phyloP scores from a whole-genome alignment of 129 eudicot species.

The Centrapalus pauciflorus region DNA sequence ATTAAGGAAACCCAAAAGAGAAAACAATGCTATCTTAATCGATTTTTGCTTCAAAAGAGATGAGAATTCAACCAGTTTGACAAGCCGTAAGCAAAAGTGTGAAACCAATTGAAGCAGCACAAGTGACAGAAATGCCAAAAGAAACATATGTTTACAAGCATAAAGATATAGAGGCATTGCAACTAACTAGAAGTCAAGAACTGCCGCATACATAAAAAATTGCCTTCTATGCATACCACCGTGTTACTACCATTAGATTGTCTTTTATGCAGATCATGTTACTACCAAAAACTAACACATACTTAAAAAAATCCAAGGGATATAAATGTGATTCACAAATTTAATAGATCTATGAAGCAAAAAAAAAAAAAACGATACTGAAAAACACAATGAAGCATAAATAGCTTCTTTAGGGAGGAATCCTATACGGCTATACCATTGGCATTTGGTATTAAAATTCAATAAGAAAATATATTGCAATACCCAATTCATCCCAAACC shows the following conservation, averaged over 20 bases:
- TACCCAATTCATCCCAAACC: not conserved
- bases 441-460: too few species aligned
- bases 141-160: not conserved
- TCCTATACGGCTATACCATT: too few species aligned
- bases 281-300: not conserved
- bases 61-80: not conserved
- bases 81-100: not conserved
- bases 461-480: too few species aligned
- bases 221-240: too few species aligned
- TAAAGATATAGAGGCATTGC: not conserved
- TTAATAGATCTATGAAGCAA: not conserved
- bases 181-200: too few species aligned
- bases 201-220: too few species aligned
- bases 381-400: not conserved
- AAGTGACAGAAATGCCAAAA: not conserved
- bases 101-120: not conserved
- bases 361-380: not conserved
- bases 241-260: too few species aligned
- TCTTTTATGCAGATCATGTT: not conserved
- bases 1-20: not conserved
- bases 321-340: not conserved
- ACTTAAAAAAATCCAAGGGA: not conserved
- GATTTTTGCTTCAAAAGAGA: not conserved
- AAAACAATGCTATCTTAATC: not conserved
- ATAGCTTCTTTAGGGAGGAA: not conserved